Percentiles rank a stretch among this genome's conserved stretches.
Evolutionary conservation across 73 alveolate species (phyloP).

Genomic region (Blepharisma japonicum): DNA sequence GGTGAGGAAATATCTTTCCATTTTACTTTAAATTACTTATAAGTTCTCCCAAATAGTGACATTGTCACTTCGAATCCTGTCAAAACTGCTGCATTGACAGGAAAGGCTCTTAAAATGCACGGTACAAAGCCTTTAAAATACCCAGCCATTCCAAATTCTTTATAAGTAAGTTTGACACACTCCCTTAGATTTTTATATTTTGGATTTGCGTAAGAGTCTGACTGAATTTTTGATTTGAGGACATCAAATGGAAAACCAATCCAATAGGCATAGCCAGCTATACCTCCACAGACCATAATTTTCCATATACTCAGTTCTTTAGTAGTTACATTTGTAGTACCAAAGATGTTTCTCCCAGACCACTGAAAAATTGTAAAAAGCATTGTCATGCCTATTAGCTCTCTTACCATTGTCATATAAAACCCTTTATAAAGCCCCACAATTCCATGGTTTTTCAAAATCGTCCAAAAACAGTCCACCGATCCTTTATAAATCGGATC

Average conservation of each 20-base stretch:
- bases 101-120: slow-evolving; percentile 34
- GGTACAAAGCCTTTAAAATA: slow-evolving; percentile 41
- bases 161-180: slow-evolving; percentile 20
- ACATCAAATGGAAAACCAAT: slow-evolving; percentile 42
- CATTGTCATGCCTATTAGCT: slow-evolving; percentile 34
- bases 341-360: no score
- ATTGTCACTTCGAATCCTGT: slow-evolving; percentile 21
- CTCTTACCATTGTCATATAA: slow-evolving; percentile 39
- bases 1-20: no score
- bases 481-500: slow-evolving; percentile 15
- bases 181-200: slow-evolving; percentile 38
- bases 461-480: slow-evolving; percentile 28
- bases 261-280: slow-evolving; percentile 48
- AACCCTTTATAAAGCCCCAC: slow-evolving; percentile 48
- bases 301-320: slow-evolving; percentile 14
- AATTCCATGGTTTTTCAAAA: slow-evolving; percentile 36
- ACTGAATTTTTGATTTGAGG: slow-evolving; percentile 44
- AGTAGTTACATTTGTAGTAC: neutral
- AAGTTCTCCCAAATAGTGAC: neutral
- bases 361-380: slow-evolving; percentile 22
- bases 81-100: slow-evolving; percentile 33
- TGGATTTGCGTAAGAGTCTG: slow-evolving; percentile 46
- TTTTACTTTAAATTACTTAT: no score
- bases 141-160: slow-evolving; percentile 37
- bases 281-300: slow-evolving; percentile 43